Evolutionary conservation across 768 basidiomycete species (phyloP), one percentile per base, ranked within the genome.

Genomic region (Hygrocybe coccinea): DNA sequence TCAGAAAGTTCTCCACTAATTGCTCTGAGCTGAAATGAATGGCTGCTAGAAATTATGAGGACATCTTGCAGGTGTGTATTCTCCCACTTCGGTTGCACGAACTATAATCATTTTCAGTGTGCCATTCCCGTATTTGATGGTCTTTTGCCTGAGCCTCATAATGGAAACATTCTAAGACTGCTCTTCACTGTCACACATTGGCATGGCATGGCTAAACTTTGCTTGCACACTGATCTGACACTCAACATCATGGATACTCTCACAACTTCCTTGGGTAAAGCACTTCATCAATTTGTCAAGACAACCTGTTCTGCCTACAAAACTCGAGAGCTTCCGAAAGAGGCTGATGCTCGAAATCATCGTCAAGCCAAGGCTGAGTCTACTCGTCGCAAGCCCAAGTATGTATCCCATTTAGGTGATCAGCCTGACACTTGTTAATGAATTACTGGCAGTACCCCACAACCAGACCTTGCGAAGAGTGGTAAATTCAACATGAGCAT

Each of bases 41-140:
- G 50, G 62, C 63, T 2, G 65, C 66, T 2, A 34, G 62, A 6
- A 62, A 66, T 39, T 67, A 56, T 37, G 63, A 67, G 49, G 64
- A 67, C 36, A 22, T 66, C 1, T 54, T 67, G 5, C 64, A 65
- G 56, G 62, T 60, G 10, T 19, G 41, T 34, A 12, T 50, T 14
- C 34, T 19, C 33, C 2, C n/a, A 24, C 43, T 25, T 8, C 29
- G 25, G 22, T 37, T 35, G 14, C 25, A 46, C 3, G 9, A 21
- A 25, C 55, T 50, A 19, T 36, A 15, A 12, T 33, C 12, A 2
- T 9, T 48, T 25, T 33, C 29, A 56, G 55, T 56, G 55, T n/a
- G 48, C 55, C 9, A 29, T 48, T 33, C 55, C 55, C n/a, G 48
- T 50, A 4, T 56, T 56, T 22, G 55, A 56, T 25, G 55, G 55